Percentiles rank a stretch among this genome's conserved stretches.
phyloP scores from a whole-genome alignment of 805 yeast genomes.

The Sugiyamaella smithiae region DNA sequence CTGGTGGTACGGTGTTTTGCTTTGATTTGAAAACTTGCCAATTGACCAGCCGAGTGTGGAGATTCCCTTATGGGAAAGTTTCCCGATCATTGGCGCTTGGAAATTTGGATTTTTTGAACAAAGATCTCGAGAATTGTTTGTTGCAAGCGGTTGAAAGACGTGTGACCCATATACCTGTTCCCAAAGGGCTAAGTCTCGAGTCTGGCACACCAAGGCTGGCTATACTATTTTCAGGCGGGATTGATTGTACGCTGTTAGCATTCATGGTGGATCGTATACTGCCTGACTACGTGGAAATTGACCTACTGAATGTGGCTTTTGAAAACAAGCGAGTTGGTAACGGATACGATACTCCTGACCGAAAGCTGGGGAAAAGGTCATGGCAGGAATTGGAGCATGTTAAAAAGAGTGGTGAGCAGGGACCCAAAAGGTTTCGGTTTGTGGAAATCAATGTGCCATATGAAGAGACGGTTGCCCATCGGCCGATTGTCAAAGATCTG shows the following conservation, averaged over 20 bases:
- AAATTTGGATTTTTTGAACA: background rate
- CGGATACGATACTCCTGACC: constrained; percentile 72
- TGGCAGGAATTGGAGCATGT: constrained; percentile 51
- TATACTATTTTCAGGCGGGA: constrained; percentile 87
- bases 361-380: constrained; percentile 67
- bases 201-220: constrained; percentile 40
- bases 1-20: constrained; percentile 48
- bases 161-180: constrained; percentile 10
- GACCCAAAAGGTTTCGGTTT: constrained; percentile 37
- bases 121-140: constrained; percentile 4
- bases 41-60: background rate
- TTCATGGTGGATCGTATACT: constrained; percentile 33
- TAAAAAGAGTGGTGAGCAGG: constrained; percentile 15
- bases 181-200: background rate
- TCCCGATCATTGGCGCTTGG: background rate
- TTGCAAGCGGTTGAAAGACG: constrained; percentile 8
- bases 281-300: constrained; percentile 42
- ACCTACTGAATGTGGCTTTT: constrained; percentile 88
- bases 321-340: constrained; percentile 76
- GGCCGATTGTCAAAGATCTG: constrained; percentile 52
- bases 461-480: constrained; percentile 54
- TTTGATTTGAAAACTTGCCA: constrained; percentile 34
- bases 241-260: constrained; percentile 86
- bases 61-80: background rate
- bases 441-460: constrained; percentile 74